These are phyloP conservation scores for Ajuga reptans DNA, from an alignment of 305 asterid genomes.

Conservation along the genomic window DNA sequence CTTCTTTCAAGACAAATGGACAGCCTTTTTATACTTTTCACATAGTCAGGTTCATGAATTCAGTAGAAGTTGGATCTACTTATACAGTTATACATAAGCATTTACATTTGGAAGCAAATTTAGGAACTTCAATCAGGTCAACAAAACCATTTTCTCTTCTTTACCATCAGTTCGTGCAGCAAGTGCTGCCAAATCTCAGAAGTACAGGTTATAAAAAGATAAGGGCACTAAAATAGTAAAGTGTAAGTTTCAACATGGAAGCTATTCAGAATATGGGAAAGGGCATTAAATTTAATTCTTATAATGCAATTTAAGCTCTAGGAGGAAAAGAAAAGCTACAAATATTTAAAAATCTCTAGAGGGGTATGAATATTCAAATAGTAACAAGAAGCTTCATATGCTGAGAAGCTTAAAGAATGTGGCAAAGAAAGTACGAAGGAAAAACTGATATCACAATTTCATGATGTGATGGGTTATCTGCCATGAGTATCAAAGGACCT, in stretches of 20 bases:
- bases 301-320: background rate
- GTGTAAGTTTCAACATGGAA: background rate
- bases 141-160: background rate
- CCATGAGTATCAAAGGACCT: background rate
- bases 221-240: background rate
- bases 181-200: background rate
- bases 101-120: background rate
- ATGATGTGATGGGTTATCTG: background rate
- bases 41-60: background rate
- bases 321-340: background rate
- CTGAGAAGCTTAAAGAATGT: background rate
- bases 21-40: background rate
- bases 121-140: background rate
- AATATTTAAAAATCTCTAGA: background rate
- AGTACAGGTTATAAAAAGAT: background rate
- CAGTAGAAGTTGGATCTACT: background rate
- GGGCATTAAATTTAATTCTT: background rate
- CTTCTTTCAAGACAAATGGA: background rate
- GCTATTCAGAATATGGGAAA: background rate
- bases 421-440: background rate
- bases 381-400: background rate
- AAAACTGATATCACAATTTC: background rate
- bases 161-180: constrained; percentile 7
- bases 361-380: background rate
- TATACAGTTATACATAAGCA: background rate